Evolutionary conservation across 2,329 filamentous ascomycete species (phyloP), one percentile per base, ranked within the genome.

Genomic region (Trichothecium roseum): DNA sequence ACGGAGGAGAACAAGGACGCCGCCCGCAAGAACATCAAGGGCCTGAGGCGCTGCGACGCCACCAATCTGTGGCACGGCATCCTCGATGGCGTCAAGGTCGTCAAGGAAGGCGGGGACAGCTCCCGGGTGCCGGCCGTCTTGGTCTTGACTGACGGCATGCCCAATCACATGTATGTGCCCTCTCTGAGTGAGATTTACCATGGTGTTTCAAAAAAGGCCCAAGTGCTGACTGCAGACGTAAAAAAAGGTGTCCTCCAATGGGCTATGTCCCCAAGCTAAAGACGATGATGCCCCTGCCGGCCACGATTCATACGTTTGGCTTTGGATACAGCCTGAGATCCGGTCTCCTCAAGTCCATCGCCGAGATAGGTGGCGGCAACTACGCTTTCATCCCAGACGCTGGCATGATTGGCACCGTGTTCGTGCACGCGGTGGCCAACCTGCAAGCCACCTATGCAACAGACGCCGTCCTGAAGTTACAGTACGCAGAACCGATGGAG

Each of bases 51-150:
- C 0, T 36, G 53, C 0, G 50, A 50, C 9, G 46, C 50, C 3
- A 78, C 73, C 1, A 77, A 78, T 41, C 52, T 79, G 2, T 79
- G 74, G 74, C 58, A 68, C 6, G 75, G 74, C 2, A 60, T 79
- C 18, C 45, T 56, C 2, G 50, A 63, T n/a, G 71, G 69, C 1
- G 52, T 77, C 28, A 52, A 57, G 24, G 48, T 74, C 0, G 72
- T 78, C 38, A 46, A 56, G 0, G 45, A 55, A 2, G 40, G 37
- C 1, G 37, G 44, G 3, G 28, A 40, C 3, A 53, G 51, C 9
- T 51, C 51, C 1, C 57, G 63, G 2, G 65, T 71, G 1, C 66
- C 66, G 1, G 65, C 68, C 0, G 47, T 74, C 9, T 64, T 74
- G 61, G 56, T 74, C 10, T 46, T 74, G 18, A 75, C 71, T 0